Evolutionary conservation across 371 early-diverging fungal species (phyloP).

Genomic region (Conidiobolus incongruus): DNA sequence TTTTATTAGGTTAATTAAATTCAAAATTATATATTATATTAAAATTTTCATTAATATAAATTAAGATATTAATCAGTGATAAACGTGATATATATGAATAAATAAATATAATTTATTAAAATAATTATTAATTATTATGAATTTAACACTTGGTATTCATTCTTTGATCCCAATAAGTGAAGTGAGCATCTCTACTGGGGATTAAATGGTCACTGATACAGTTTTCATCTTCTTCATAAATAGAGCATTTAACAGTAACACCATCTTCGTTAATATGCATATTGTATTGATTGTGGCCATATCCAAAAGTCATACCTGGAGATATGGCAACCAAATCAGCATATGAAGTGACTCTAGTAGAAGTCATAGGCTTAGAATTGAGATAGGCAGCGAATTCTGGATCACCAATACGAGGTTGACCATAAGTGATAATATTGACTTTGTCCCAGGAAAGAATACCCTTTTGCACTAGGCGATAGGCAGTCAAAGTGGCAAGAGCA

Average conservation of each 20-base stretch:
- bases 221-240: neutral
- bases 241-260: neutral
- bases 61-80: too few relatives aligned
- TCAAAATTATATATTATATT: too few relatives aligned
- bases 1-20: too few relatives aligned
- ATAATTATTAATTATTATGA: too few relatives aligned
- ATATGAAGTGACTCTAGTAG: conserved; percentile 16
- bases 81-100: too few relatives aligned
- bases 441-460: neutral
- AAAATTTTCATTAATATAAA: too few relatives aligned
- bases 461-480: neutral
- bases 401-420: conserved; percentile 25
- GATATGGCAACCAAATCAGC: conserved; percentile 22
- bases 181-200: too few relatives aligned
- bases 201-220: neutral
- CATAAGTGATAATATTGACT: conserved; percentile 5
- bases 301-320: conserved; percentile 19
- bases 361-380: conserved; percentile 10
- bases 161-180: too few relatives aligned
- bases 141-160: too few relatives aligned
- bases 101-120: too few relatives aligned
- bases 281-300: conserved; percentile 11
- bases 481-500: neutral
- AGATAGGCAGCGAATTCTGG: conserved; percentile 15
- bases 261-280: neutral